Evolutionary conservation across 352 stramenopile species (phyloP), one percentile per base, ranked within the genome.

Genomic region (Globisporangium paddicum): DNA sequence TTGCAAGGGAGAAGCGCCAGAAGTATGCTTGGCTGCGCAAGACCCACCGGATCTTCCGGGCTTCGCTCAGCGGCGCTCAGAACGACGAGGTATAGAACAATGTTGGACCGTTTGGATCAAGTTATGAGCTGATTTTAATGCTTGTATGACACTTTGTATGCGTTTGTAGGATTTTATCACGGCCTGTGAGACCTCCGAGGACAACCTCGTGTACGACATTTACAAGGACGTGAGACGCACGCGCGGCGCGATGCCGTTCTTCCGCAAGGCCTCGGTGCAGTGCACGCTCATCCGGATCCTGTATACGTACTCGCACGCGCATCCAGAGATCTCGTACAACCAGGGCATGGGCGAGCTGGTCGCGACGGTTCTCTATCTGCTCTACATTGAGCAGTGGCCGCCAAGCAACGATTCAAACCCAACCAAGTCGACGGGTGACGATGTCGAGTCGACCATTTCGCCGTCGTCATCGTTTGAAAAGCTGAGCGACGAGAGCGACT

Each of bases 261-360:
- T 93, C 46, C 74, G 73, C 2, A 47, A 81, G 5, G 42, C 66
- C 1, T 34, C 63, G 9, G 64, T 83, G 0, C 82, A 93, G 53
- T 72, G 68, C 38, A 57, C 85, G 55, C 66, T 93, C 45, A 77
- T 90, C 28, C 78, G 80, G 2, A 64, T 89, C 0, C 40, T 93
- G 14, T 90, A 88, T 57, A 83, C 82, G 18, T 93, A 90, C 65
- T 87, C 82, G 14, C 54, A 58, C 6, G 74, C 70, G 5, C 80
- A 93, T 38, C 70, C 78, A 5, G 74, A 84, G 45, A 71, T 93
- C 21, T 89, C 78, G 44, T 93, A 90, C 63, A 89, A 93, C 57
- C 77, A 87, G 69, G 82, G 80, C 42, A 93, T 93, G 80, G 75
- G 82, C 1, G 82, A 93, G 23, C 49, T 93, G n/a, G 65, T 93